Evolutionary conservation across 2,329 filamentous ascomycete genomes (phyloP).

Genomic region (Neurospora crassa): DNA sequence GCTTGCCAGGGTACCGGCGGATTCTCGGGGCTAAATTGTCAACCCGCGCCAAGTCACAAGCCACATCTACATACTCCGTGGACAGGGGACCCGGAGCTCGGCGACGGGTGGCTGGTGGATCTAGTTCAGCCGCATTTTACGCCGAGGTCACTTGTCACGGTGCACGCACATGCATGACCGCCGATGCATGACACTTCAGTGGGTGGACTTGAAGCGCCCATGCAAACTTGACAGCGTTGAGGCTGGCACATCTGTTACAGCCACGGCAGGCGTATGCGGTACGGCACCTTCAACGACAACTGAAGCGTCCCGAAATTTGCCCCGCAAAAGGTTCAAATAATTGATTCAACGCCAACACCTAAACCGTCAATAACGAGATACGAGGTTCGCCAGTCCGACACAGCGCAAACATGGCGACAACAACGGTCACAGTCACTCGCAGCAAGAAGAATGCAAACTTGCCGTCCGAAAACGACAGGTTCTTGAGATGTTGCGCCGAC

Average conservation of each 20-base stretch:
- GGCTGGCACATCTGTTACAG: neutral
- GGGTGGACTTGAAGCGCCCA: neutral
- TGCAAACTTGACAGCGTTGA: neutral
- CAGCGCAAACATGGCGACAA: conserved; percentile 20
- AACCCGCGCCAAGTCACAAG: neutral
- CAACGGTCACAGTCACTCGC: conserved; percentile 50
- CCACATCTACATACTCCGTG: neutral
- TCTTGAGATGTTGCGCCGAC: conserved; percentile 87
- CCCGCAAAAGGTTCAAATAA: neutral
- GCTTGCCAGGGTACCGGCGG: neutral
- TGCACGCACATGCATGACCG: neutral
- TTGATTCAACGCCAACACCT: neutral
- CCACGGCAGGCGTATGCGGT: neutral
- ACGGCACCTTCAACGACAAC: neutral
- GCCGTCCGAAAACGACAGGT: conserved; percentile 88
- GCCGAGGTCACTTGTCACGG: neutral
- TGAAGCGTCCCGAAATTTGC: neutral
- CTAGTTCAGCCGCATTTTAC: neutral
- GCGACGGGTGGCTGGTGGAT: neutral
- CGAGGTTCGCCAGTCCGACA: neutral
- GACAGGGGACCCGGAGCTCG: neutral
- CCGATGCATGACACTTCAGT: neutral
- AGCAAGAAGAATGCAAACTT: conserved; percentile 68
- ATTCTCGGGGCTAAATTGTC: neutral
- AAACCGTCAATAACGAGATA: neutral